These are phyloP conservation scores for Thyridium curvatum DNA, from an alignment of 2,329 filamentous ascomycete species.

Conservation along the genomic window DNA sequence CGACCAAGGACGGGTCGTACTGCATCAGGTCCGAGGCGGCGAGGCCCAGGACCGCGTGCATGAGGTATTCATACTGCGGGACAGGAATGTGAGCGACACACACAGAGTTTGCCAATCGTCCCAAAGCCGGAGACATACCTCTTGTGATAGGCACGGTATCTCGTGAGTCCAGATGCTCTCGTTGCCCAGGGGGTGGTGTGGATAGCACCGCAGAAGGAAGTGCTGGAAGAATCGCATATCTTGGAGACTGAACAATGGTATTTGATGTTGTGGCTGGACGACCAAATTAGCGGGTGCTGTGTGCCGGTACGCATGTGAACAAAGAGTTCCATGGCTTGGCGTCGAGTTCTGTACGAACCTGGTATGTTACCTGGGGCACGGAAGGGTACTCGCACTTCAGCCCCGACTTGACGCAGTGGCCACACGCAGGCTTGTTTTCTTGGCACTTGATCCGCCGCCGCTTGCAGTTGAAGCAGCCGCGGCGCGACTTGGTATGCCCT, in stretches of 20 bases:
- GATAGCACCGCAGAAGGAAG: slow-evolving; percentile 55
- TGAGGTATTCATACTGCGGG: slow-evolving; percentile 59
- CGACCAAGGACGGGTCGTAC: slow-evolving; percentile 42
- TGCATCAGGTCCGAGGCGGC: slow-evolving; percentile 59
- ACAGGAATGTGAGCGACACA: too few species aligned
- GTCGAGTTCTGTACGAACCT: too few species aligned
- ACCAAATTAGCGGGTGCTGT: too few species aligned
- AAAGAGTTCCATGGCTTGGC: slow-evolving; percentile 4
- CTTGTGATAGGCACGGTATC: slow-evolving; percentile 61
- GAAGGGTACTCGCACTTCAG: slow-evolving; percentile 58
- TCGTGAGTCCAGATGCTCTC: slow-evolving; percentile 62
- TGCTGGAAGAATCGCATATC: slow-evolving; percentile 68
- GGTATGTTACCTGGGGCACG: slow-evolving; percentile 41
- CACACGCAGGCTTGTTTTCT: slow-evolving; percentile 57
- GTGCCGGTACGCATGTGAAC: neutral
- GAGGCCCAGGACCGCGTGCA: slow-evolving; percentile 65
- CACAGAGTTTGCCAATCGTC: too few species aligned
- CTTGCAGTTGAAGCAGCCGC: slow-evolving; percentile 64
- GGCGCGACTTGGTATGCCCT: slow-evolving; percentile 60
- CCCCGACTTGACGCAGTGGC: slow-evolving; percentile 56
- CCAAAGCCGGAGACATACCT: slow-evolving; percentile 33
- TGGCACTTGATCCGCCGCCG: slow-evolving; percentile 62
- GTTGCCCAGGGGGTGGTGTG: slow-evolving; percentile 58
- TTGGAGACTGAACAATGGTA: slow-evolving; percentile 52
- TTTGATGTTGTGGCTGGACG: slow-evolving; percentile 45